Percentiles rank a stretch among this genome's conserved stretches.
Conservation (phyloP, 345 rosid genomes). For the Dipteronia dyeriana region DNA sequence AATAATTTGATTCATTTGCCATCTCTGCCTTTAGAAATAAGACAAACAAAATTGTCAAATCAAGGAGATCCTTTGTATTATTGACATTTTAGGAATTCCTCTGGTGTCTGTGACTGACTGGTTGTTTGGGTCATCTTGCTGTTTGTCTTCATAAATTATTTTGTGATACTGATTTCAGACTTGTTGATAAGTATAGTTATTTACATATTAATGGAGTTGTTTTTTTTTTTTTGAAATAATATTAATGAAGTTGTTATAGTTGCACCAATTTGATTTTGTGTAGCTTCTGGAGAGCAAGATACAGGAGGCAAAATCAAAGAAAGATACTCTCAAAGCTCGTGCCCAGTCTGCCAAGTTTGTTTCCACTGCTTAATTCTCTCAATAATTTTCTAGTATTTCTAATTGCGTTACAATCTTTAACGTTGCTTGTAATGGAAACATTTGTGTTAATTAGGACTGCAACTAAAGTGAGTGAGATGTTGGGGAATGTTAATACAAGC, state of each 20-base stretch:
- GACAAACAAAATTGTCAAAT: not conserved
- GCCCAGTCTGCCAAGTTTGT: slow-evolving; percentile 82
- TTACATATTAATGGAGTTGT: slow-evolving; percentile 17
- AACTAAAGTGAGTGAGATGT: slow-evolving; percentile 78
- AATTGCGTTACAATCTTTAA: not conserved
- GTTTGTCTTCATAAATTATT: not conserved
- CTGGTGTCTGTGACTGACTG: not conserved
- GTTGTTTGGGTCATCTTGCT: not conserved
- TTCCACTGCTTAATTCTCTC: slow-evolving; percentile 25
- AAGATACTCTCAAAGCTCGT: slow-evolving; percentile 94
- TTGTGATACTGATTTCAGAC: not conserved
- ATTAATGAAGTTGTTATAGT: slow-evolving; percentile 22
- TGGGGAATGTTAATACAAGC: slow-evolving; percentile 74
- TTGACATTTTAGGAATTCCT: not conserved
- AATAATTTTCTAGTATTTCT: slow-evolving; percentile 4
- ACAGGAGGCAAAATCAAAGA: slow-evolving; percentile 96
- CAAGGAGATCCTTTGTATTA: not conserved
- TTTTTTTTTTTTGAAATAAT: not conserved
- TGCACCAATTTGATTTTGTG: slow-evolving; percentile 28
- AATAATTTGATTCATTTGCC: slow-evolving; percentile 2
- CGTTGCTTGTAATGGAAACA: slow-evolving; percentile 10
- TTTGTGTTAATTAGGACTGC: slow-evolving; percentile 52
- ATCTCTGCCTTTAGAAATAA: not conserved
- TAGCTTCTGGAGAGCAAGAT: slow-evolving; percentile 99
- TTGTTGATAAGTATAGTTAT: slow-evolving; percentile 13